Evolutionary conservation across 2,329 filamentous ascomycete genomes (phyloP).

Genomic region (Cladosporium oxysporum): DNA sequence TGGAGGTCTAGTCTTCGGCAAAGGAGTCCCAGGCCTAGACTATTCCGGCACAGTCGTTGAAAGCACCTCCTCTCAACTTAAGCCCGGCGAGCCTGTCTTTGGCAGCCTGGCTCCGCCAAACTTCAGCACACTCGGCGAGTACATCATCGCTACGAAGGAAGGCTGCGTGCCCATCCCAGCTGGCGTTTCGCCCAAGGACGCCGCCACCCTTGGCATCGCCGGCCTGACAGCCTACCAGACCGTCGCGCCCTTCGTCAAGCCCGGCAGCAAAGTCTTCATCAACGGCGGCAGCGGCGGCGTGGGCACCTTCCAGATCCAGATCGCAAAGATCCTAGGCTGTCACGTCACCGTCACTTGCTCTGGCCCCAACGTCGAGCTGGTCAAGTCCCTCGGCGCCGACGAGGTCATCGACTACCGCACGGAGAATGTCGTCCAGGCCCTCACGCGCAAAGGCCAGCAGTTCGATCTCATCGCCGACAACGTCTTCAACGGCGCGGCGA

Average conservation of each 20-base stretch:
- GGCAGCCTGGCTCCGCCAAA: conserved; percentile 35
- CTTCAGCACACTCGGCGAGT: conserved; percentile 41
- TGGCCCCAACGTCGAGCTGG: conserved; percentile 56
- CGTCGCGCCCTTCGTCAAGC: conserved; percentile 37
- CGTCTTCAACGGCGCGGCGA: conserved; percentile 50
- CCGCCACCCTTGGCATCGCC: conserved; percentile 37
- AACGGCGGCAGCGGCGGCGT: conserved; percentile 65
- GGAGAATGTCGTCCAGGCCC: conserved; percentile 47
- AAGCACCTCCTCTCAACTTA: conserved; percentile 28
- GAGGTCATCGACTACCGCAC: conserved; percentile 62
- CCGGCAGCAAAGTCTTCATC: conserved; percentile 58
- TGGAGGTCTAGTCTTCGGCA: conserved; percentile 37
- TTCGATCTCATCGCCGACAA: conserved; percentile 60
- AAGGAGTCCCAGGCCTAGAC: conserved; percentile 52
- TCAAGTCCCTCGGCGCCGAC: conserved; percentile 60
- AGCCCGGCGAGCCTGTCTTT: conserved; percentile 42
- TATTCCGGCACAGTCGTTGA: conserved; percentile 51
- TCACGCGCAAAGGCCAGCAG: conserved; percentile 49
- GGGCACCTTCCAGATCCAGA: conserved; percentile 61
- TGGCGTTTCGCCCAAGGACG: conserved; percentile 38
- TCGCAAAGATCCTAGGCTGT: conserved; percentile 61
- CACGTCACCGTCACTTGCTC: conserved; percentile 62
- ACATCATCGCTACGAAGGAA: conserved; percentile 27
- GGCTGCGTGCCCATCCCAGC: conserved; percentile 34
- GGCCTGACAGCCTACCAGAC: conserved; percentile 42